A percentile compares a stretch with the other conserved stretches of the same genome.
phyloP scores from a whole-genome alignment of 176 grass and related monocot genomes.

The bread wheat (Triticum aestivum) region IWGSC_CS_RefSeq_v2.1 NC_057797.1:87018882-87019381 shows the following conservation, averaged over 20 bases:
- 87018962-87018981: background rate
- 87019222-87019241: background rate
- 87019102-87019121: background rate
- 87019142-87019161: background rate
- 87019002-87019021: background rate
- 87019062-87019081: background rate
- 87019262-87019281: background rate
- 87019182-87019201: background rate
- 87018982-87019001: background rate
- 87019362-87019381: background rate
- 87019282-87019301: conserved; percentile 8
- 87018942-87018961: background rate
- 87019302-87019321: background rate
- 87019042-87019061: background rate
- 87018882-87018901: background rate
- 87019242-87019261: background rate
- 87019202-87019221: background rate
- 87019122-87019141: background rate
- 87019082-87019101: background rate
- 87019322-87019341: background rate
- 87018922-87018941: background rate
- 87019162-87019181: background rate
- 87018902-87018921: background rate
- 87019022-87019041: conserved; percentile 9
- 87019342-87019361: background rate